A percentile compares a stretch with the other conserved stretches of the same genome.
phyloP scores from a whole-genome alignment of 1,284 basidiomycete species.

The Lentinula novae-zelandiae region DNA sequence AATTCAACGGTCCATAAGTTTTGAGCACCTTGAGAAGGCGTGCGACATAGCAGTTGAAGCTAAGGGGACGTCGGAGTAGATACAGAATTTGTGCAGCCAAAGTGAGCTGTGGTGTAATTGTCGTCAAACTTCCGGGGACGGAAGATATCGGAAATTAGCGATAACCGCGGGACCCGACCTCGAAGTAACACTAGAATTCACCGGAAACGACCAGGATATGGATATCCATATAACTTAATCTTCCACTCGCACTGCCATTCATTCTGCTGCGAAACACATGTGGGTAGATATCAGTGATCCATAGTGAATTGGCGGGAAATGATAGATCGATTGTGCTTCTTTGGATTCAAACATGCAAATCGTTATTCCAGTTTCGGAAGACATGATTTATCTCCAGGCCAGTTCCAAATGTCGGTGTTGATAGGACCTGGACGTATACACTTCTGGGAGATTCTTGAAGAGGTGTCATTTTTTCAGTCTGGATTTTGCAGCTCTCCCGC shows the following conservation, averaged over 20 bases:
- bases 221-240: not conserved
- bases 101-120: not conserved
- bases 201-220: not conserved
- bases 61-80: not conserved
- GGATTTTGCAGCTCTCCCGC: not conserved
- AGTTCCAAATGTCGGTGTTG: not conserved
- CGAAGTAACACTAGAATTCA: not conserved
- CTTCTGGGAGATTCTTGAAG: not conserved
- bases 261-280: not conserved
- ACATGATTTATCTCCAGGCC: not conserved
- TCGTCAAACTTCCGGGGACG: not conserved
- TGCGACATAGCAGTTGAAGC: not conserved
- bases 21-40: not conserved
- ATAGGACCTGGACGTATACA: not conserved
- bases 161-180: not conserved
- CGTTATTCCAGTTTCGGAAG: not conserved
- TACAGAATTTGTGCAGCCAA: not conserved
- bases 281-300: not conserved
- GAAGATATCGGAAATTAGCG: not conserved
- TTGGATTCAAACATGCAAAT: not conserved
- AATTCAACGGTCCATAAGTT: not conserved
- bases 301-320: not conserved
- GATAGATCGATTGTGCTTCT: not conserved
- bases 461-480: not conserved
- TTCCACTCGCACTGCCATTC: not conserved